A percentile compares a stretch with the other conserved stretches of the same genome.
Conservation (phyloP, 352 stramenopile species). For the Globisporangium perplexum region DNA sequence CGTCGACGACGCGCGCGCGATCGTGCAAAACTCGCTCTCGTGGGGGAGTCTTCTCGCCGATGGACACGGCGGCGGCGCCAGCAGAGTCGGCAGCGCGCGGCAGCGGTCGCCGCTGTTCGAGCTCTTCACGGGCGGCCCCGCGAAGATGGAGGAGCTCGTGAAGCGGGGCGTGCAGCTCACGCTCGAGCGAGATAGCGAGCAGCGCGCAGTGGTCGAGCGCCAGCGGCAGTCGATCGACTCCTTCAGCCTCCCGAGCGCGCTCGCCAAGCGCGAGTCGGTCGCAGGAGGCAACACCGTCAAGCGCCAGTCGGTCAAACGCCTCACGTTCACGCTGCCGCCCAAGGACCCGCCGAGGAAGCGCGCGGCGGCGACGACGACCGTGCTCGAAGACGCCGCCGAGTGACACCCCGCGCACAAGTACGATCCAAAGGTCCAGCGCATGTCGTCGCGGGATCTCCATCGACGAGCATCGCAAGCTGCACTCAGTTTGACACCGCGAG, state of each 20-base stretch:
- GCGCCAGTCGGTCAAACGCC: slow-evolving; percentile 4
- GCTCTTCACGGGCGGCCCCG: slow-evolving; percentile 39
- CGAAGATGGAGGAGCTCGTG: slow-evolving; percentile 62
- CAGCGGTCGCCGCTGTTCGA: slow-evolving; percentile 17
- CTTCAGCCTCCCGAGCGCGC: neutral
- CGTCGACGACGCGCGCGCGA: slow-evolving; percentile 62
- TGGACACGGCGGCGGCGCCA: slow-evolving; percentile 11
- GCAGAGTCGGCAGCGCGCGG: neutral
- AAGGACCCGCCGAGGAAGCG: neutral
- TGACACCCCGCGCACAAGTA: no score
- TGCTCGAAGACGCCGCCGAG: slow-evolving; percentile 3
- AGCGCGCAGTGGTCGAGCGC: slow-evolving; percentile 35
- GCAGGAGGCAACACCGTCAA: neutral
- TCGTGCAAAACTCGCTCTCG: slow-evolving; percentile 50
- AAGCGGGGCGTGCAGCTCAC: slow-evolving; percentile 56
- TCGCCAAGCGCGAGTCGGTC: slow-evolving; percentile 13
- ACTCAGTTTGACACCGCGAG: no score
- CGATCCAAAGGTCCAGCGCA: no score
- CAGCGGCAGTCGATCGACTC: slow-evolving; percentile 23
- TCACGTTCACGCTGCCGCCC: slow-evolving; percentile 8
- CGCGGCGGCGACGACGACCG: neutral
- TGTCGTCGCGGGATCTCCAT: no score
- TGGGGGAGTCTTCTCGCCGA: slow-evolving; percentile 26
- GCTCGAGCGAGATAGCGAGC: slow-evolving; percentile 58
- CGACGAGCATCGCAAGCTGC: no score